Percentiles rank a stretch among this genome's conserved stretches.
Evolutionary conservation across 2,329 filamentous ascomycete genomes (phyloP).

Genomic region (Phymatotrichopsis omnivora): DNA sequence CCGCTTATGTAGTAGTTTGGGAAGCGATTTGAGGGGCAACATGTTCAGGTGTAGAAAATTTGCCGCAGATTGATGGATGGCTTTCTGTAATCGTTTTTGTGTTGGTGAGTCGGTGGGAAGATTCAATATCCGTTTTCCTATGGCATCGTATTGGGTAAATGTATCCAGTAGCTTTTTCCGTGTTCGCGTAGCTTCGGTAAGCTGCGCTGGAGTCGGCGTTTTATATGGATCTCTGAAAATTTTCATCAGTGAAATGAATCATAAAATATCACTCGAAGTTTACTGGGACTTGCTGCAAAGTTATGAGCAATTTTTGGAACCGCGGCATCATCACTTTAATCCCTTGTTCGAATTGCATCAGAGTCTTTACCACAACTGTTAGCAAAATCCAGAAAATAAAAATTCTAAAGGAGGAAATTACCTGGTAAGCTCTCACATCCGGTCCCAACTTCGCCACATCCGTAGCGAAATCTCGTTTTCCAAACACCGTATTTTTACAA

Average conservation of each 20-base stretch:
- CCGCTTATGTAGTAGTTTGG: slow-evolving; percentile 48
- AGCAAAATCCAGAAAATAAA: background rate
- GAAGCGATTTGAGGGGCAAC: slow-evolving; percentile 70
- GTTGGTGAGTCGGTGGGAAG: slow-evolving; percentile 61
- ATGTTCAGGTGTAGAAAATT: slow-evolving; percentile 81
- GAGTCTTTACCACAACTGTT: slow-evolving; percentile 44
- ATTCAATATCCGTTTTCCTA: slow-evolving; percentile 70
- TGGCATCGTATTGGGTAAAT: slow-evolving; percentile 76
- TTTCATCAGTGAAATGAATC: slow-evolving; percentile 5
- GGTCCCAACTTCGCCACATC: slow-evolving; percentile 59
- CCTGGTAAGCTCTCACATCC: slow-evolving; percentile 66
- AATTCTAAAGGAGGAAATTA: too few species aligned
- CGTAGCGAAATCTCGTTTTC: slow-evolving; percentile 64
- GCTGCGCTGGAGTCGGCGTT: slow-evolving; percentile 52
- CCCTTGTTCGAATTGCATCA: slow-evolving; percentile 77
- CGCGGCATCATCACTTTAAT: slow-evolving; percentile 71
- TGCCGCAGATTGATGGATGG: slow-evolving; percentile 72
- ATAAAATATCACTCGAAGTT: too few species aligned
- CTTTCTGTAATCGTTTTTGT: slow-evolving; percentile 65
- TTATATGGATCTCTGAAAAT: slow-evolving; percentile 29
- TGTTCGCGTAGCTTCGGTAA: slow-evolving; percentile 77
- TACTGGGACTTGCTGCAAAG: slow-evolving; percentile 50
- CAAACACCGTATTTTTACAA: slow-evolving; percentile 63
- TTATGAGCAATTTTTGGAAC: slow-evolving; percentile 67
- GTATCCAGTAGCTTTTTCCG: slow-evolving; percentile 83